Percentiles rank a stretch among this genome's conserved stretches.
phyloP scores from a whole-genome alignment of 2,329 filamentous ascomycete species.

The Claviceps citrina region DNA sequence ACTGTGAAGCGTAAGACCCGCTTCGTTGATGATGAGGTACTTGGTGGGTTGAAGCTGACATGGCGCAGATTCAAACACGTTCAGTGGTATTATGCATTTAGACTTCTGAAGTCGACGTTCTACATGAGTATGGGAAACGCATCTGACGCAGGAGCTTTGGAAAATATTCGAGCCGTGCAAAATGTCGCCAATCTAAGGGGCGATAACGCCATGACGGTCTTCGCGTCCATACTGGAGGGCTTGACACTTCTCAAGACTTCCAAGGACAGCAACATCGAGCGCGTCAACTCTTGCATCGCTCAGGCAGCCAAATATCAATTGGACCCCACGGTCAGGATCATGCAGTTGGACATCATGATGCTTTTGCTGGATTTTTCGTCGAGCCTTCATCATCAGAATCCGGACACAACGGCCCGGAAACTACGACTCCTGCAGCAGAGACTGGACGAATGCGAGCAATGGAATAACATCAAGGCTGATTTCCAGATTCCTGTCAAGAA shows the following conservation, averaged over 20 bases:
- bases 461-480: slow-evolving; percentile 31
- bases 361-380: slow-evolving; percentile 56
- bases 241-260: slow-evolving; percentile 50
- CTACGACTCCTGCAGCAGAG: slow-evolving; percentile 44
- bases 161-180: slow-evolving; percentile 52
- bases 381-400: slow-evolving; percentile 47
- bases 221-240: slow-evolving; percentile 53
- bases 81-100: slow-evolving; percentile 64
- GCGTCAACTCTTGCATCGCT: slow-evolving; percentile 60
- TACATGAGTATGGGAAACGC: slow-evolving; percentile 45
- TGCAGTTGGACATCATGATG: slow-evolving; percentile 50
- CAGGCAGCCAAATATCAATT: slow-evolving; percentile 57
- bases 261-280: slow-evolving; percentile 50
- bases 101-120: slow-evolving; percentile 56
- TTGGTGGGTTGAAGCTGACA: neutral
- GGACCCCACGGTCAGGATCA: slow-evolving; percentile 44
- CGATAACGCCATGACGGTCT: slow-evolving; percentile 49
- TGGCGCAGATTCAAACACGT: slow-evolving; percentile 41
- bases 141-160: slow-evolving; percentile 47
- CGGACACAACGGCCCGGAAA: slow-evolving; percentile 42
- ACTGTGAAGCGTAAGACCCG: slow-evolving; percentile 45
- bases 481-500: slow-evolving; percentile 41
- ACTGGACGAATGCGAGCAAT: slow-evolving; percentile 42
- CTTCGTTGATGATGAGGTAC: neutral
- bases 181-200: slow-evolving; percentile 42